Percentiles rank a stretch among this genome's conserved stretches.
phyloP scores from a whole-genome alignment of 2,329 filamentous ascomycete species.

The Diaporthe longicolla region DNA sequence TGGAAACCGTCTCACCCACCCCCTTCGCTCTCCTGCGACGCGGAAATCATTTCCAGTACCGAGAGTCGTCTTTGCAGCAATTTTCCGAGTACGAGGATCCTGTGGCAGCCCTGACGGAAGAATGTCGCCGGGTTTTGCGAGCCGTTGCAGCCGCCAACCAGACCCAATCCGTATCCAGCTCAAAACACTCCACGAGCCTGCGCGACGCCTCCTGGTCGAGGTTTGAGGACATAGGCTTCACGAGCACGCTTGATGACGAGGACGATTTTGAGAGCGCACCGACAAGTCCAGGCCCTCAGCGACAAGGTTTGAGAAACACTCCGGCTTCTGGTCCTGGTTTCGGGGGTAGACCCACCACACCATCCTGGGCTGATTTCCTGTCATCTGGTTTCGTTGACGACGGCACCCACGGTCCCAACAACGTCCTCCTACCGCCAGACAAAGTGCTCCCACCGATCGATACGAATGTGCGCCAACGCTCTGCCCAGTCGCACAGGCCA shows the following conservation, averaged over 20 bases:
- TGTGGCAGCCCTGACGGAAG: conserved; percentile 88
- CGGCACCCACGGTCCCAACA: conserved; percentile 72
- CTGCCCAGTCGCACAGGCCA: conserved; percentile 86
- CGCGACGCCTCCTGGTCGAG: conserved; percentile 95
- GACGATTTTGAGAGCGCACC: conserved; percentile 72
- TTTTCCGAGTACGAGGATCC: conserved; percentile 94
- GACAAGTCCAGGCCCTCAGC: conserved; percentile 50
- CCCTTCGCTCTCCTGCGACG: conserved; percentile 92
- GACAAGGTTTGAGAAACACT: conserved; percentile 71
- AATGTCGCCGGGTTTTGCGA: conserved; percentile 90
- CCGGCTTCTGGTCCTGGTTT: conserved; percentile 78
- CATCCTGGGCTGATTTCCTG: conserved; percentile 98
- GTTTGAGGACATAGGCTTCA: conserved; percentile 95
- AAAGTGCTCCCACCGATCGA: conserved; percentile 91
- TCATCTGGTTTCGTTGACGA: conserved; percentile 92
- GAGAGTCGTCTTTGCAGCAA: conserved; percentile 87
- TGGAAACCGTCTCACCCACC: conserved; percentile 93
- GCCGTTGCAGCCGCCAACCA: conserved; percentile 92
- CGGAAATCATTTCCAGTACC: conserved; percentile 95
- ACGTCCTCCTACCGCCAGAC: conserved; percentile 84
- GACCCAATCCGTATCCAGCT: conserved; percentile 77
- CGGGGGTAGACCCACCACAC: conserved; percentile 85
- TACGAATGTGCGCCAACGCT: conserved; percentile 78
- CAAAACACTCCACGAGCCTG: conserved; percentile 79
- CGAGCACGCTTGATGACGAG: conserved; percentile 79